A percentile compares a stretch with the other conserved stretches of the same genome.
phyloP scores from a whole-genome alignment of 306 rosid species.

The Oxytropis ochrocephala region DNA sequence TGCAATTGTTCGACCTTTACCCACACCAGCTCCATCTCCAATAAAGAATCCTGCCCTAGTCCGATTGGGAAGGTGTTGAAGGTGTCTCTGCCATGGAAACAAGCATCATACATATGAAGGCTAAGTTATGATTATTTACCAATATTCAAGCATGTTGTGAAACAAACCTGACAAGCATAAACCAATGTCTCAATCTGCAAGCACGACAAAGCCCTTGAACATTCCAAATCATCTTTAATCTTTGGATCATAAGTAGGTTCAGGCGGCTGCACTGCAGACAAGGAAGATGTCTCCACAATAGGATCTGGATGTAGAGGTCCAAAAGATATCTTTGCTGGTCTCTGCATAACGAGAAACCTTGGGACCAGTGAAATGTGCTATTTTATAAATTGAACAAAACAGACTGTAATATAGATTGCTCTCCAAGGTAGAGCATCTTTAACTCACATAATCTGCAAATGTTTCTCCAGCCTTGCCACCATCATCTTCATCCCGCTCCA shows the following conservation, averaged over 20 bases:
- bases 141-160: conserved; percentile 16
- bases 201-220: conserved; percentile 68
- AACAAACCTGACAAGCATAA: conserved; percentile 91
- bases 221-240: conserved; percentile 58
- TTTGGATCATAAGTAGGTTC: conserved; percentile 81
- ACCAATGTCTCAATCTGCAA: conserved; percentile 96
- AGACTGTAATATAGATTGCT: background rate
- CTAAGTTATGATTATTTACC: conserved; percentile 2
- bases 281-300: conserved; percentile 88
- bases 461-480: conserved; percentile 92
- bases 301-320: conserved; percentile 94
- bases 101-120: conserved; percentile 28
- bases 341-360: conserved; percentile 45
- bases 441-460: conserved; percentile 92
- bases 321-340: conserved; percentile 82
- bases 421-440: background rate
- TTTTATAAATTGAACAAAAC: conserved; percentile 20
- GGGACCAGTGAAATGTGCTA: conserved; percentile 7
- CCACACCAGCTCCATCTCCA: conserved; percentile 99
- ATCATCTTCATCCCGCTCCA: conserved; percentile 92
- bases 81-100: conserved; percentile 77
- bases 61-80: conserved; percentile 59
- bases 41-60: conserved; percentile 86
- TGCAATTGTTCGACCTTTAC: conserved; percentile 95
- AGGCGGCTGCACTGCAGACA: conserved; percentile 97